Evolutionary conservation across 495 filamentous ascomycete species (phyloP), one percentile per base, ranked within the genome.

Genomic region (Clohesyomyces aquaticus): DNA sequence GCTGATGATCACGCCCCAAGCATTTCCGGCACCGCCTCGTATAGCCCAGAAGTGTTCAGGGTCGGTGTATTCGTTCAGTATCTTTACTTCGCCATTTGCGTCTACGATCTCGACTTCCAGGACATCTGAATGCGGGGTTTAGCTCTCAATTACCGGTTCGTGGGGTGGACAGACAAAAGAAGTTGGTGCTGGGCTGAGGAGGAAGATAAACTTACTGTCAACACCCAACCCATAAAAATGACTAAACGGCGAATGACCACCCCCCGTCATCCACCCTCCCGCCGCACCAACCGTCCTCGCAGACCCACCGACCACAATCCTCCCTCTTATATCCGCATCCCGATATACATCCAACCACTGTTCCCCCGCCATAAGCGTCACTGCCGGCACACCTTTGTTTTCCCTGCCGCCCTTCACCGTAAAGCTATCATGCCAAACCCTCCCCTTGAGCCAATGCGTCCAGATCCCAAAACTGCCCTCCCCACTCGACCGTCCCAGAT

Each of bases 261-360:
- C 74, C 1, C 74, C 74, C 45, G 73, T 72, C 42, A 75, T 27
- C 58, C 66, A 76, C 26, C 74, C 74, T 4, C 74, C 74, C 22
- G 72, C 74, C 11, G 72, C 70, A 21, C 74, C 74, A 32, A 76
- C 74, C 18, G 74, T 75, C 45, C 65, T 65, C 4, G 72, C 42
- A 47, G 51, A 57, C 9, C 74, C 74, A 11, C 55, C 70, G 28
- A 74, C 68, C 9, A 74, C 62, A 4, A 67, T 76, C 32, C 63
- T 57, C 16, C 64, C 61, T 38, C 58, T 54, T 9, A 41, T 32
- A 3, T 42, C 32, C 23, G 65, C 72, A 25, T 67, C 69, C 4
- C 22, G 14, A 56, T 76, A 73, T 11, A 72, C 56, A 45, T 72
- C 63, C 4, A 59, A 68, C 42, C 54, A 27, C 28, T 45, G 29